These are phyloP conservation scores for Tarenaya hassleriana DNA, from an alignment of 345 rosid genomes.

Conservation along the genomic window DNA sequence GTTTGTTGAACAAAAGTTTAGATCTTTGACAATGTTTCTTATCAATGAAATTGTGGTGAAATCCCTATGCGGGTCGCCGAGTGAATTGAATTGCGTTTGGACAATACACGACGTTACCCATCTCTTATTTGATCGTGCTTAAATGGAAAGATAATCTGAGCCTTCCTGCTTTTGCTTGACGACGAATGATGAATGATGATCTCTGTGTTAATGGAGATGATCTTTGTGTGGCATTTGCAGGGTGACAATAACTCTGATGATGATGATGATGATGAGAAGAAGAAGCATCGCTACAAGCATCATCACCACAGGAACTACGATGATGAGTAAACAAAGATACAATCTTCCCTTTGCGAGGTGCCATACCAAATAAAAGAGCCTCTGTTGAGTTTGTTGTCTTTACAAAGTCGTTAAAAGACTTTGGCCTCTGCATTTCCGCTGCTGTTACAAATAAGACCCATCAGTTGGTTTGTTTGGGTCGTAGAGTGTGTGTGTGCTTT, in stretches of 20 bases:
- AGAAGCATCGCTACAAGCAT: constrained; percentile 38
- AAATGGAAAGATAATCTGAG: neutral
- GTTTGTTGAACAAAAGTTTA: neutral
- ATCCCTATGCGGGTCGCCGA: neutral
- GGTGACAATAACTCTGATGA: constrained; percentile 44
- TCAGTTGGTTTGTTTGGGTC: too few relatives aligned
- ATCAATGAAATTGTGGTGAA: too few relatives aligned
- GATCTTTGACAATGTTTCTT: constrained; percentile 7
- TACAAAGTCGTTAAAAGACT: too few relatives aligned
- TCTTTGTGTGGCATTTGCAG: constrained; percentile 30
- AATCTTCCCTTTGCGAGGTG: too few relatives aligned
- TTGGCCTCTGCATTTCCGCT: too few relatives aligned
- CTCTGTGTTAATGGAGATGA: neutral
- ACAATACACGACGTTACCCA: neutral
- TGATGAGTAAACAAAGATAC: constrained; percentile 53
- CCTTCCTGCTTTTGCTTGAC: neutral
- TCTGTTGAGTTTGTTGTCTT: too few relatives aligned
- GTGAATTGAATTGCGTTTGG: neutral
- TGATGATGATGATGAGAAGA: constrained; percentile 50
- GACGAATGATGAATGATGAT: neutral
- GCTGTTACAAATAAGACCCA: too few relatives aligned
- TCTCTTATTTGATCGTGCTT: neutral
- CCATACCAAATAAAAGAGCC: too few relatives aligned
- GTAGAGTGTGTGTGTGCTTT: too few relatives aligned
- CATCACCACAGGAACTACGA: constrained; percentile 53